phyloP scores from a whole-genome alignment of 2,329 filamentous ascomycete genomes.

The Ophiostoma triangulosporum region DNA sequence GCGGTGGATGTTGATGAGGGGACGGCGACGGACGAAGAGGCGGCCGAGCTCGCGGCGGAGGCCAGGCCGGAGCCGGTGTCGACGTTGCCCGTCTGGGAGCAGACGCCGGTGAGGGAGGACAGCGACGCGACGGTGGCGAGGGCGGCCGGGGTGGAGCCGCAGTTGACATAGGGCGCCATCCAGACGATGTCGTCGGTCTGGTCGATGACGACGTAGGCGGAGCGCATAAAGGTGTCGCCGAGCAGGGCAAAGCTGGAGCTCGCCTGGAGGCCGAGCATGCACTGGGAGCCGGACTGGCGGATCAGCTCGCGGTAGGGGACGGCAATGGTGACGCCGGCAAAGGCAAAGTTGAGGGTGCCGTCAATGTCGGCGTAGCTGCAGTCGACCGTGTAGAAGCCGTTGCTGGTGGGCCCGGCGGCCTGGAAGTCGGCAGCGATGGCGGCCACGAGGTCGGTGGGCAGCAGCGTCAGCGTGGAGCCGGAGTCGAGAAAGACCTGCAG shows the following conservation, averaged over 20 bases:
- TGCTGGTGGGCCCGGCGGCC: conserved; percentile 22
- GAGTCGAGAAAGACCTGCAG: conserved; percentile 55
- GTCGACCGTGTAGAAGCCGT: conserved; percentile 33
- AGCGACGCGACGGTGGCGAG: conserved; percentile 10
- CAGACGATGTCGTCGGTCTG: conserved; percentile 34
- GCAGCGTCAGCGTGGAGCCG: conserved; percentile 53
- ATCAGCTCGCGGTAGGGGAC: conserved; percentile 39
- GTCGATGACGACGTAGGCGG: conserved; percentile 42
- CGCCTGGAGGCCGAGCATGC: conserved; percentile 36
- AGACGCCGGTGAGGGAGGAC: conserved; percentile 10
- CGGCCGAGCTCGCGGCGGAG: not conserved
- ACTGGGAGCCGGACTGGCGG: conserved; percentile 23
- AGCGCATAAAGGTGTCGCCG: conserved; percentile 45
- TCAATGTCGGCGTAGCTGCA: conserved; percentile 25
- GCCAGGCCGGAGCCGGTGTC: not conserved
- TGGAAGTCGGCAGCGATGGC: conserved; percentile 37
- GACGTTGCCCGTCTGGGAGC: not conserved
- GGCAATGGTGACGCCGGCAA: conserved; percentile 32
- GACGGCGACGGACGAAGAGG: not conserved
- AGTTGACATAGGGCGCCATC: conserved; percentile 38
- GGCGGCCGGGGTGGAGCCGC: conserved; percentile 32
- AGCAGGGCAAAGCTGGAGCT: conserved; percentile 36
- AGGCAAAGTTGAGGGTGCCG: conserved; percentile 32
- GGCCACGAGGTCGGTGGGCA: conserved; percentile 43
- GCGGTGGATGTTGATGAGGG: not conserved